A percentile compares a stretch with the other conserved stretches of the same genome.
Conservation (phyloP, 192 early-diverging fungal genomes). For the Coemansia sp. region DNA sequence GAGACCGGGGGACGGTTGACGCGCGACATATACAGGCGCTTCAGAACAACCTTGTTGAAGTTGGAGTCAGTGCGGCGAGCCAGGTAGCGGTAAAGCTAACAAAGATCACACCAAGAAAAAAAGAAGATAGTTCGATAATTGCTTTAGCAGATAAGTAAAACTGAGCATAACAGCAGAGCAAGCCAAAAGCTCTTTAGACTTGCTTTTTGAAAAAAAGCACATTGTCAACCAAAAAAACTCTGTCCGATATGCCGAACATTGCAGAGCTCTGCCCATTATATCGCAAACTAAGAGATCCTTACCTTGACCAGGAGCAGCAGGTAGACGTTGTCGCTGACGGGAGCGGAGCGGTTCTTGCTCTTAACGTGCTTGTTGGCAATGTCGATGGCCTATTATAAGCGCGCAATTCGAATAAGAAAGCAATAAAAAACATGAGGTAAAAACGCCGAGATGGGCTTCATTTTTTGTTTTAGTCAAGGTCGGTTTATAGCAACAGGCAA, state of each 20-base stretch:
- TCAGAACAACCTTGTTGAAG: constrained; percentile 99
- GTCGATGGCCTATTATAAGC: constrained; percentile 84
- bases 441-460: no score
- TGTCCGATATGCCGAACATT: no score
- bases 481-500: no score
- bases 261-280: no score
- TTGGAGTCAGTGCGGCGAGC: constrained; percentile 96
- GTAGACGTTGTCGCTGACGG: constrained; percentile 96
- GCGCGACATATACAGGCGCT: constrained; percentile 98
- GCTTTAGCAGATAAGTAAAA: not conserved
- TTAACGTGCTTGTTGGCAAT: constrained; percentile 98
- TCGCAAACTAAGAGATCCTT: constrained; percentile 10
- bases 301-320: constrained; percentile 94
- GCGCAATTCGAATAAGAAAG: not conserved
- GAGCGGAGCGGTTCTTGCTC: constrained; percentile 84
- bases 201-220: not conserved
- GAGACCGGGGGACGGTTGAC: constrained; percentile 95
- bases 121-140: not conserved
- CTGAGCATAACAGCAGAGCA: not conserved
- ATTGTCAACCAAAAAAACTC: no score
- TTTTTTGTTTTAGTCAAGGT: no score
- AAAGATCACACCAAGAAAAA: not conserved
- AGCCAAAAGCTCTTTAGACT: not conserved
- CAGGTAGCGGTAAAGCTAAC: constrained; percentile 96
- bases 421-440: not conserved